Evolutionary conservation across 768 basidiomycete genomes (phyloP), one percentile per base, ranked within the genome.

Genomic region (Psilocybe azurescens): DNA sequence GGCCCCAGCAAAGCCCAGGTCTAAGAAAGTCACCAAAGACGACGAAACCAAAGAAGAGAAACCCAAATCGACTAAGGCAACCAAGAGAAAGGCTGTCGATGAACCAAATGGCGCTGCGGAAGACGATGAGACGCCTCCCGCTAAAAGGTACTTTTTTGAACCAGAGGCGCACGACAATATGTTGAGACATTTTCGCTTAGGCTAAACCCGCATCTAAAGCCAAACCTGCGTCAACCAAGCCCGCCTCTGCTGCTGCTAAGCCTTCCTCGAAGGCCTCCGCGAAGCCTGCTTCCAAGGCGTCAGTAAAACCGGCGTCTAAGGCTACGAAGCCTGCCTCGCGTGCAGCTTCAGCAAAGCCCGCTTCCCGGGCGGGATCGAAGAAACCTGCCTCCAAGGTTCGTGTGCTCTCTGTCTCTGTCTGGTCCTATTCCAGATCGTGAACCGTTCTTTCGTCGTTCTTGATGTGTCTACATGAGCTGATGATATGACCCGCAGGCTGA

Each of bases 331-430:
- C 83, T 0, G 72, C 77, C 1, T 85, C 83, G 6, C 77, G 77
- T 20, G 75, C 77, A 16, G 75, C 67, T 20, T 74, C 78, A 48
- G 82, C 74, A 55, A 87, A 87, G 71, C 86, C 87, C 7, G 76
- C 83, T 18, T 87, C 86, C 53, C 77, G 84, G 65, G 86, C 86
- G 30, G 76, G 79, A 32, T 88, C 86, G 13, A 85, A 81, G 80
- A 88, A 88, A 73, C 87, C 88, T 59, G 78, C 75, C n/a, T 88
- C 86, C 52, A 89, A 87, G 85, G 87, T 79, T 62, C 54, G 78
- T 69, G 49, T 46, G 44, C 13, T 29, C 65, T 61, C 56, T 48
- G 32, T 41, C 29, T 30, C 59, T 50, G 14, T n/a, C 29, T 48
- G 14, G 18, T 30, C 24, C 36, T 56, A 44, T 59, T 30, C 58